Evolutionary conservation across 352 stramenopile genomes (phyloP), one percentile per base, ranked within the genome.

Genomic region (Phytophthora tubulina): DNA sequence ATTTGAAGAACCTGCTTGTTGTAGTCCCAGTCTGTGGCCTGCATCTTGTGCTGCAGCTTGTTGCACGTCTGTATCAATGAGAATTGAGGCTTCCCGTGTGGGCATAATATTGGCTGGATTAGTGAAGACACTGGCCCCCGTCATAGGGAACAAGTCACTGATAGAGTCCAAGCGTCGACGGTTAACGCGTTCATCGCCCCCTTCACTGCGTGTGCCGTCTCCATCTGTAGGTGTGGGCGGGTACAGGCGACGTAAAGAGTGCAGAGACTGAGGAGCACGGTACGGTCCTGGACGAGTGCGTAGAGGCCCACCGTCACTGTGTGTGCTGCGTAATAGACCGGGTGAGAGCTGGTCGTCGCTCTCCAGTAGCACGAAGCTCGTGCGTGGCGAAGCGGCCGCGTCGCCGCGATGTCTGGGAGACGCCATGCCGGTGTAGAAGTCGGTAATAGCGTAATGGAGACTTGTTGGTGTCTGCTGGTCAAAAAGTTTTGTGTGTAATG

Each of bases 71-170:
- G 77, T 84, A 56, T 86, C 79, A 65, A 93, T 91, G 57, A 94
- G 79, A 61, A 94, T 92, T 14, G 84, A 89, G n/a, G 84, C 87
- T 59, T 94, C 81, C 11, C 85, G 62, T 44, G 87, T 90, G 48
- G 85, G 87, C 73, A 90, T 75, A 62, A 93, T 91, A 60, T 94
- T 94, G 55, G 84, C 82, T 15, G 85, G 84, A 58, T 84, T 94
- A 11, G 85, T 90, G 61, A 88, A 94, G 39, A 93, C 84, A 35
- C 73, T 82, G 36, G 71, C 63, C 13, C 70, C 70, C 57, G 89
- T 81, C 62, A 93, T 75, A 14, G 82, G 87, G 52, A 94, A 94
- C 53, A 94, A 72, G 56, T 89, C 76, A 42, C 78, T 82, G 58
- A 93, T 81, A 46, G 85, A 89, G 32, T 88, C 80, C 30, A 80